phyloP scores from a whole-genome alignment of 441 rosid species.

The Pelargonium citronellum region DNA sequence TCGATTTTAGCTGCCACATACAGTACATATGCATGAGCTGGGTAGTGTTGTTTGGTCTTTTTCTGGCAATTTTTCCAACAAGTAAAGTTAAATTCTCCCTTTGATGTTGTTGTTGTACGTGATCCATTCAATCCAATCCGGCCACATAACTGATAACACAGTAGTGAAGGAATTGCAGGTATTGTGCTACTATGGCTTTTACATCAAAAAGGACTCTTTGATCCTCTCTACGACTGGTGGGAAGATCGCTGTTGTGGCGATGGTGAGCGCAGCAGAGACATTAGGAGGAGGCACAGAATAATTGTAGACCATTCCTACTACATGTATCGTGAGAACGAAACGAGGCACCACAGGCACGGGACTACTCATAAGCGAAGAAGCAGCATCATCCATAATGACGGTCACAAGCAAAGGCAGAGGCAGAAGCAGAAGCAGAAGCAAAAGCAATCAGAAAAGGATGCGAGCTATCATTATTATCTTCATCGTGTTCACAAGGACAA shows the following conservation, averaged over 20 bases:
- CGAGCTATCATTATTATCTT: constrained; percentile 47
- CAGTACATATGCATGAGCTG: constrained; percentile 88
- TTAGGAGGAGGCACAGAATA: constrained; percentile 19
- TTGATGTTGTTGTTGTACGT: too few relatives aligned
- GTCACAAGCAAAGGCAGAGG: constrained; percentile 17
- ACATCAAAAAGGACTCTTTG: constrained; percentile 82
- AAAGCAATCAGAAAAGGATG: constrained; percentile 38
- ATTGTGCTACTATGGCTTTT: constrained; percentile 75
- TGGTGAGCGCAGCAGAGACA: constrained; percentile 20
- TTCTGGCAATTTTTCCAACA: constrained; percentile 64
- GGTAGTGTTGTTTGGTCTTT: constrained; percentile 69
- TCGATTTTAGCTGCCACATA: constrained; percentile 83
- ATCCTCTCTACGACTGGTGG: constrained; percentile 80
- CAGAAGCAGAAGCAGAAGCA: constrained; percentile 39
- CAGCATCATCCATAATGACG: too few relatives aligned
- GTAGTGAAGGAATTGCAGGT: constrained; percentile 32
- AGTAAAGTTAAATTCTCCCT: constrained; percentile 36
- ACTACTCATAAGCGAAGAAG: constrained; percentile 2
- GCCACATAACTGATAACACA: neutral
- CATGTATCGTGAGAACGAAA: constrained; percentile 28
- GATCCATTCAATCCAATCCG: too few relatives aligned
- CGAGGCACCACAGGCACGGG: constrained; percentile 21
- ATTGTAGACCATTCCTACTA: constrained; percentile 18
- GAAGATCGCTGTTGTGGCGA: constrained; percentile 50
- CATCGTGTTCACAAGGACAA: constrained; percentile 63